Evolutionary conservation across 345 rosid genomes (phyloP), one percentile per base, ranked within the genome.

Genomic region (Clausena lansium): DNA sequence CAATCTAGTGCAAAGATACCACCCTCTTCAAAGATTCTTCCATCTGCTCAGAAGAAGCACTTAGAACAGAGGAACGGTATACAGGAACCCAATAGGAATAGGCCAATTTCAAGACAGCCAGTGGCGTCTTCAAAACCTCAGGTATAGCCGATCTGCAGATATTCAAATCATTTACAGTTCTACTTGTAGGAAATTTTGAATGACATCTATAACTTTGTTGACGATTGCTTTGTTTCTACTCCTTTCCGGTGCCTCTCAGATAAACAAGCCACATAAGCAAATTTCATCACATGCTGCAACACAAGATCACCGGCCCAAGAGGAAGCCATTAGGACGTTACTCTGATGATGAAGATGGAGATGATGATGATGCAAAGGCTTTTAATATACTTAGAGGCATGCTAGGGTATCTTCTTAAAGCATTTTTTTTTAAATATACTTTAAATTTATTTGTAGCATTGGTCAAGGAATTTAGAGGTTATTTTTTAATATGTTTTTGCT

Each of bases 321-420:
- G 86, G 83, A 90, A 79, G 80, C 89, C 89, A 25, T 70, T 30
- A 28, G 81, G 83, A 78, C 80, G 45, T 30, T 76, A 83, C 64
- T 55, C 73, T n/a, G 85, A 87, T 33, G 87, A 78, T 54, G 88
- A 83, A 3, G 83, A 82, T 41, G 83, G 74, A 15, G 77, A 63
- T 10, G 91, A 90, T 74, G 86, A 74, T n/a, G n/a, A n/a, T 83
- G 88, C 70, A 10, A 57, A 14, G 47, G 92, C 97, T 27, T 67
- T 94, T 24, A 52, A 33, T 69, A 82, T 86, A 81, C 81, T 94
- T 72, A 89, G 97, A 81, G 33, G 80, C 66, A 87, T 94, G 89
- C 86, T 91, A 28, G 81, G 81, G 98, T 87, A 84, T 38, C 35
- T 4, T 45, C 69, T 22, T 83, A 11, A 52, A 28, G 32, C 55